Conservation (phyloP, 768 basidiomycete species). For the Hypsizygus marmoreus region DNA sequence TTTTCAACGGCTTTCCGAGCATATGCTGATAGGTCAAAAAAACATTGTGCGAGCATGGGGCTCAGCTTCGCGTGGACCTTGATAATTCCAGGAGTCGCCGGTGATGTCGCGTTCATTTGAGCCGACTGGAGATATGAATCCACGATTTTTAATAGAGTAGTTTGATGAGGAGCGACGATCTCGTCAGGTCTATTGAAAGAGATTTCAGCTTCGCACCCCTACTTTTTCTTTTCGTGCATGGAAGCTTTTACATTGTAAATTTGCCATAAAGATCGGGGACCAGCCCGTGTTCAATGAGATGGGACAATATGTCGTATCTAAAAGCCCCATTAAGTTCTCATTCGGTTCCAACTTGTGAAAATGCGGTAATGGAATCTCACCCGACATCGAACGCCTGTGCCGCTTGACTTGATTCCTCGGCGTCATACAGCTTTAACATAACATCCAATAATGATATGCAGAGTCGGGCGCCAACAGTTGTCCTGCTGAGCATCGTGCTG, state of each 20-base stretch:
- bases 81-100: slow-evolving; percentile 31
- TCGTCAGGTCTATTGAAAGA: slow-evolving; percentile 55
- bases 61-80: slow-evolving; percentile 45
- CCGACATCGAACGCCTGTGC: slow-evolving; percentile 77
- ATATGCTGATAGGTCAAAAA: slow-evolving; percentile 64
- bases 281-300: slow-evolving; percentile 60
- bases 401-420: slow-evolving; percentile 61
- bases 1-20: slow-evolving; percentile 52
- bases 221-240: too few relatives aligned
- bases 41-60: slow-evolving; percentile 61
- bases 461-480: slow-evolving; percentile 61
- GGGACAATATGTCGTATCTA: slow-evolving; percentile 69
- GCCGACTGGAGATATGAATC: slow-evolving; percentile 79
- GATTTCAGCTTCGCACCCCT: too few relatives aligned
- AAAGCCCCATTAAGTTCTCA: too few relatives aligned
- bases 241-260: slow-evolving; percentile 58
- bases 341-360: slow-evolving; percentile 4
- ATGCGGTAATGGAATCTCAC: slow-evolving; percentile 39
- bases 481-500: slow-evolving; percentile 56
- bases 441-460: slow-evolving; percentile 70
- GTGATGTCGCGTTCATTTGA: slow-evolving; percentile 31
- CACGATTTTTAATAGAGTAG: slow-evolving; percentile 81
- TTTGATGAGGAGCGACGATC: slow-evolving; percentile 82
- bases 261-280: slow-evolving; percentile 60
- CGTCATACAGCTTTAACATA: slow-evolving; percentile 72